Evolutionary conservation across 495 filamentous ascomycete genomes (phyloP).

Genomic region (Aspergillus leporis): DNA sequence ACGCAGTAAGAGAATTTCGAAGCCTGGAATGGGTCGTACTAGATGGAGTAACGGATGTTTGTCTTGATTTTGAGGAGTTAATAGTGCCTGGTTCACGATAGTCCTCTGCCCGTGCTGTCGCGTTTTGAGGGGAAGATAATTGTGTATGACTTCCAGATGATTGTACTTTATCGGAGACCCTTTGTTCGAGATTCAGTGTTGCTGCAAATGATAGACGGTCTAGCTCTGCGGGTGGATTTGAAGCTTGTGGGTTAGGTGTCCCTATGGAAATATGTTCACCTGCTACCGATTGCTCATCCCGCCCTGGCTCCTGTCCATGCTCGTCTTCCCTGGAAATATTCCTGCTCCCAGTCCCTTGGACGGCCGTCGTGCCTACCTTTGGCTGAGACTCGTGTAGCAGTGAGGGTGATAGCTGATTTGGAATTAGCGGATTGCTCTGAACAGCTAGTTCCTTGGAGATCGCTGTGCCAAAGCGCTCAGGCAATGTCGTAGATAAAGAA

Average conservation of each 20-base stretch:
- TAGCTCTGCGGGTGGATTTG: slow-evolving; percentile 20
- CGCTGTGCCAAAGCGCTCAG: slow-evolving; percentile 36
- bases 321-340: neutral
- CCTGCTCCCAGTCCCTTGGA: neutral
- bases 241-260: neutral
- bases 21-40: neutral
- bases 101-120: neutral
- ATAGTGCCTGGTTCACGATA: neutral
- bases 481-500: slow-evolving; percentile 27
- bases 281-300: neutral
- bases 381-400: slow-evolving; percentile 17
- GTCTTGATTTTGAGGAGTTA: neutral
- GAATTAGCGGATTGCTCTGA: slow-evolving; percentile 30
- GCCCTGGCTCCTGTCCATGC: neutral
- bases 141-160: neutral
- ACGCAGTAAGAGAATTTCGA: neutral
- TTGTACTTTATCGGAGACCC: neutral
- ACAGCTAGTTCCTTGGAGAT: slow-evolving; percentile 35
- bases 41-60: neutral
- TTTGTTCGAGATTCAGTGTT: slow-evolving; percentile 25
- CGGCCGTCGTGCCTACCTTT: slow-evolving; percentile 11
- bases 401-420: slow-evolving; percentile 15
- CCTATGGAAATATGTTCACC: neutral
- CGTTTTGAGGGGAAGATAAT: neutral
- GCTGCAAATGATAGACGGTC: slow-evolving; percentile 35